Base-by-base conservation (phyloP, 1,284 basidiomycete genomes). In the Lentinula novae-zelandiae region DNA sequence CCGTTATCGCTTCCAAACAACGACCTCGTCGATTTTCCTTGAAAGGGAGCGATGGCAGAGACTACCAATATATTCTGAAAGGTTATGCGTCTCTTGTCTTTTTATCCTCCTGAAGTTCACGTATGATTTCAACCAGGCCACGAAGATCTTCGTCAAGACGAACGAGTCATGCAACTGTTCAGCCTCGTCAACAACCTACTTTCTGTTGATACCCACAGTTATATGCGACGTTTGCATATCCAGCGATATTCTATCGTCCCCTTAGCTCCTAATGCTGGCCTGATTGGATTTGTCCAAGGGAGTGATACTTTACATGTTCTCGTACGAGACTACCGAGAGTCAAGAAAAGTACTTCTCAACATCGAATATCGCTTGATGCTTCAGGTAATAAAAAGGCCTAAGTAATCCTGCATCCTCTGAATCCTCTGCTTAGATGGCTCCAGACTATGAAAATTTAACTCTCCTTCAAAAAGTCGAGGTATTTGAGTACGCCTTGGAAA, bases 331-430 rank as follows among this genome's bases (percentile, higher is more conserved):
- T 96, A 97, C 71, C 87, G 94, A 57, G 95, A 98, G 67, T 92
- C 92, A 13, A 84, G 94, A 63, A 99, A 99, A 79, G 96, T 99
- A 48, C 77, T 99, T 42, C 82, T 99, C 64, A 99, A 99, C 73
- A 98, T 99, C 63, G 97, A 99, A 77, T 97, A 98, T 72, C 89
- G 96, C 13, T 78, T 99, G 64, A 99, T 99, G 93, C 86, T 98
- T 17, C 95, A 96, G 81, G 93, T 90, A 66, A 42, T 40, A 65
- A 1, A 60, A 63, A 46, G 17, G 39, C 48, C 10, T 39, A 34
- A 9, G 20, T 33, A 15, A n/a, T 31, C 53, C 20, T 13, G 20
- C 7, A 22, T 22, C 27, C 46, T 44, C 38, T 46, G 44, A 48
- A 51, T 13, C 22, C 40, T 20, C 36, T 46, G 15, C 33, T 5